A percentile compares a stretch with the other conserved stretches of the same genome.
phyloP scores from a whole-genome alignment of 164 flowering plant genomes.

The Chimonanthus salicifolius region DNA sequence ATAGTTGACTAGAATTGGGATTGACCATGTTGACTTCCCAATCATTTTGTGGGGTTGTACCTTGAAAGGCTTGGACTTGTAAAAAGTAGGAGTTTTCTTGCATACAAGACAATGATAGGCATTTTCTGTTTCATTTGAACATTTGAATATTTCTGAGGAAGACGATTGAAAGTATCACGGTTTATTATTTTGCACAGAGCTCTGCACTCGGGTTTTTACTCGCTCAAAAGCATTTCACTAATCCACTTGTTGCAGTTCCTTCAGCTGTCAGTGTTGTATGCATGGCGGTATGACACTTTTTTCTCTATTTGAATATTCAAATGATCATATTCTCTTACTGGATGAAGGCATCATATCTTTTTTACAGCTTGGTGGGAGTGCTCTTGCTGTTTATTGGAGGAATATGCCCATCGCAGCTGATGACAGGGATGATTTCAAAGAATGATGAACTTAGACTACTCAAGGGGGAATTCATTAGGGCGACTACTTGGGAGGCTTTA shows the following conservation, averaged over 20 bases:
- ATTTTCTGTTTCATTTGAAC: background rate
- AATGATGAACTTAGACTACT: constrained; percentile 23
- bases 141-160: background rate
- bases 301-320: background rate
- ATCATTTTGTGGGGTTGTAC: background rate
- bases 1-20: background rate
- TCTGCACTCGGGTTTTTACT: constrained; percentile 95
- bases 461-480: background rate
- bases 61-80: background rate
- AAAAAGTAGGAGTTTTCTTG: background rate
- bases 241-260: constrained; percentile 96
- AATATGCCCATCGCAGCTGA: constrained; percentile 66
- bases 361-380: constrained; percentile 92
- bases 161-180: background rate
- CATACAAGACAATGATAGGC: background rate
- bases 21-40: background rate
- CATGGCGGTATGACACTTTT: constrained; percentile 76
- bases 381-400: constrained; percentile 90
- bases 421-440: constrained; percentile 97
- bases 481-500: background rate
- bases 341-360: background rate
- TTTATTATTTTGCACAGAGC: constrained; percentile 47
- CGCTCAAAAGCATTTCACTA: constrained; percentile 94
- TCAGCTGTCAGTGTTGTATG: constrained; percentile 97
- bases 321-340: background rate